Evolutionary conservation across 148 eudicot species (phyloP).

Genomic region (Arbutus unedo): DNA sequence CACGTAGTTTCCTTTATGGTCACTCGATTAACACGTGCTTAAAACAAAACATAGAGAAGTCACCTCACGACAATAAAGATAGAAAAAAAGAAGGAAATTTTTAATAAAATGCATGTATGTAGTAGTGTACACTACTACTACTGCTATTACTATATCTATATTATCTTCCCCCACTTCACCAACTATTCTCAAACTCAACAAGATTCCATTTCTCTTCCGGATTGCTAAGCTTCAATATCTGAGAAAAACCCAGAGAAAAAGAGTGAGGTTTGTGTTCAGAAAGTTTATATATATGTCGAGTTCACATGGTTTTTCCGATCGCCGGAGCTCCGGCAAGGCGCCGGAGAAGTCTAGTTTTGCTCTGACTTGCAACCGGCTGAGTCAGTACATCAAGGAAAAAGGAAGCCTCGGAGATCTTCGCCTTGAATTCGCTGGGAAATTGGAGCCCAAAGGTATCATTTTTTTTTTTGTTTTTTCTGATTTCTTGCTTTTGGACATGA

Average conservation of each 20-base stretch:
- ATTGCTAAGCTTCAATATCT: neutral
- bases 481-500: neutral
- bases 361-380: conserved; percentile 50
- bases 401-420: conserved; percentile 39
- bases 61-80: too few relatives aligned
- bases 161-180: neutral
- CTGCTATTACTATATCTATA: neutral
- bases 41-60: neutral
- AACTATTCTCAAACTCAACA: neutral
- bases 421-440: conserved; percentile 28
- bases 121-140: neutral
- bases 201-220: neutral
- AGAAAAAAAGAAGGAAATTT: neutral
- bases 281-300: conserved; percentile 9
- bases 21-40: conserved; percentile 11
- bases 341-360: conserved; percentile 37
- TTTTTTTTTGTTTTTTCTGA: neutral
- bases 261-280: too few relatives aligned
- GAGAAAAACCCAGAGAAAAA: too few relatives aligned
- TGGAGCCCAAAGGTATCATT: conserved; percentile 35
- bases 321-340: conserved; percentile 23
- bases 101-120: neutral
- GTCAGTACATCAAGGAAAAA: conserved; percentile 58
- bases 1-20: neutral
- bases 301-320: neutral